Conservation (phyloP, 495 filamentous ascomycete species). For the Terfezia claveryi region DNA sequence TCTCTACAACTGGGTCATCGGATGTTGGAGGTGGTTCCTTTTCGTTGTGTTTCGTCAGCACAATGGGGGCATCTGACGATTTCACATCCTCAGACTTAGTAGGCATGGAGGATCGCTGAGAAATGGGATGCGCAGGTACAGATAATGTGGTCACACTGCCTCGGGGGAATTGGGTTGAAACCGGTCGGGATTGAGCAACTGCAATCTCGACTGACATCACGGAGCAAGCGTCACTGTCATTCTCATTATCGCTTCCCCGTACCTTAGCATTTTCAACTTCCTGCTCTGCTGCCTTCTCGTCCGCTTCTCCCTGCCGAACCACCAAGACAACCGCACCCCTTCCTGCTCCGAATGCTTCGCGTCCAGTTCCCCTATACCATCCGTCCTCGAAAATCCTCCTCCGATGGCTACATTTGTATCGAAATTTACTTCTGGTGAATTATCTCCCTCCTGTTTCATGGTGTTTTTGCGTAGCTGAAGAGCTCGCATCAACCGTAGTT, state of each 20-base stretch:
- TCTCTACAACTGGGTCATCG: constrained; percentile 5
- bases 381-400: background rate
- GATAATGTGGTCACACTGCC: too few species aligned
- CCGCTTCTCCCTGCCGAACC: too few species aligned
- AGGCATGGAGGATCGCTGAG: too few species aligned
- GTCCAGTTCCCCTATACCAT: background rate
- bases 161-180: background rate
- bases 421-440: background rate
- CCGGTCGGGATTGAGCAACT: background rate
- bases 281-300: background rate
- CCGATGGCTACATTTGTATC: background rate
- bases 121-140: too few species aligned
- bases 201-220: background rate
- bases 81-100: background rate
- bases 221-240: background rate
- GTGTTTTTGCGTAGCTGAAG: constrained; percentile 66
- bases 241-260: background rate
- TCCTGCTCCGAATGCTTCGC: background rate
- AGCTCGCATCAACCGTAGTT: constrained; percentile 79
- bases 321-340: background rate
- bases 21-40: background rate
- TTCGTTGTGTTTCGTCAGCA: background rate
- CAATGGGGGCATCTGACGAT: background rate
- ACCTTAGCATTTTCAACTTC: background rate
- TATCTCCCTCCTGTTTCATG: constrained; percentile 12